phyloP scores from a whole-genome alignment of 345 rosid species.

The Geranium brycei region DNA sequence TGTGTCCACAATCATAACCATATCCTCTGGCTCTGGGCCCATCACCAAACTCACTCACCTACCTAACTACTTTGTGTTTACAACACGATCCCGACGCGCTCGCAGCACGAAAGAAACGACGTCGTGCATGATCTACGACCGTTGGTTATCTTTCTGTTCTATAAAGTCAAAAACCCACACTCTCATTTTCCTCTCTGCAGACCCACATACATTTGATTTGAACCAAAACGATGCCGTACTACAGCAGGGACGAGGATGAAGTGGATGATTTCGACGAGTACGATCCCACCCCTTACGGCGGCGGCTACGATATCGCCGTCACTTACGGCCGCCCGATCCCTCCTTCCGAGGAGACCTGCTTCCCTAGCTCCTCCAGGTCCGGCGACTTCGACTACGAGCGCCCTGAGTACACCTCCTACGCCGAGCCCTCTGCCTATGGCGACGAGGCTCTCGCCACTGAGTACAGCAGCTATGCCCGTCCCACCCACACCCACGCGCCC shows the following conservation, averaged over 20 bases:
- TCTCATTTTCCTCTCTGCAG: too few species aligned
- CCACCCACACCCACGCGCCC: slow-evolving; percentile 11
- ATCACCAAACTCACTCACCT: too few species aligned
- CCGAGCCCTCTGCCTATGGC: slow-evolving; percentile 59
- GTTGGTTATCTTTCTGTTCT: too few species aligned
- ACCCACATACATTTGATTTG: too few species aligned
- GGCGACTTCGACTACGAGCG: slow-evolving; percentile 52
- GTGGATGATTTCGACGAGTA: slow-evolving; percentile 68
- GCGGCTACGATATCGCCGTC: slow-evolving; percentile 59
- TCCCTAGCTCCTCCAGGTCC: slow-evolving; percentile 27
- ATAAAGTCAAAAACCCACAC: too few species aligned
- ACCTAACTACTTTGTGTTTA: too few species aligned
- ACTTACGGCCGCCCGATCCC: slow-evolving; percentile 76
- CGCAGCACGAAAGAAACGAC: too few species aligned
- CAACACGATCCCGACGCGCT: too few species aligned
- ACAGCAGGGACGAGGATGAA: slow-evolving; percentile 26
- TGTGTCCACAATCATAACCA: too few species aligned
- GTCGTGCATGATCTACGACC: too few species aligned
- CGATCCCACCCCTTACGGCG: slow-evolving; percentile 88
- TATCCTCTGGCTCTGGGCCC: too few species aligned
- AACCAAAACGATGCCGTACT: slow-evolving; percentile 60
- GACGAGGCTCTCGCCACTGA: slow-evolving; percentile 55
- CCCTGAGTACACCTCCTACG: slow-evolving; percentile 48
- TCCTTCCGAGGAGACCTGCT: slow-evolving; percentile 57
- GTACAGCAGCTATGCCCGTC: slow-evolving; percentile 65